These are phyloP conservation scores for Cryptococcus hybrid DNA, from an alignment of 1,284 basidiomycete species.

Conservation along the genomic window DNA sequence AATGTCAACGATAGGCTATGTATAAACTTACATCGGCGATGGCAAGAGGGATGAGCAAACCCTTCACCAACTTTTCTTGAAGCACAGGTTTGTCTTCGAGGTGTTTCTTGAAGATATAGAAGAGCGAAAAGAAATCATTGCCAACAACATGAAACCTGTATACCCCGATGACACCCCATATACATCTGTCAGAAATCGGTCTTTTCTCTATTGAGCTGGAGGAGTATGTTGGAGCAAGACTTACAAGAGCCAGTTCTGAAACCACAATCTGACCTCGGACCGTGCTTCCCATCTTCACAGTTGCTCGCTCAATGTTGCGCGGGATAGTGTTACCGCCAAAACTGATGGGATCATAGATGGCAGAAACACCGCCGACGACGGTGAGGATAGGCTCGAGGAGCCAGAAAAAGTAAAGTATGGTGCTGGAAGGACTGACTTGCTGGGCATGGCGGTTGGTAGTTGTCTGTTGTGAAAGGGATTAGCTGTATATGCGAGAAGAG, in stretches of 20 bases:
- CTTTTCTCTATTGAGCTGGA: neutral
- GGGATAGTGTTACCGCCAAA: constrained; percentile 46
- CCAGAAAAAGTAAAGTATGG: constrained; percentile 41
- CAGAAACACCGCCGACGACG: constrained; percentile 43
- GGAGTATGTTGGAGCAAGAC: constrained; percentile 8
- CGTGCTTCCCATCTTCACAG: constrained; percentile 21
- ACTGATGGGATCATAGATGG: constrained; percentile 35
- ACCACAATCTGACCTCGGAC: constrained; percentile 42
- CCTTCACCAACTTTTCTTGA: constrained; percentile 39
- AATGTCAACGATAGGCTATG: constrained; percentile 2
- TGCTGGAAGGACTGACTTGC: constrained; percentile 17
- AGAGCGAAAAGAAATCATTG: constrained; percentile 44
- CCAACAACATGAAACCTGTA: constrained; percentile 49
- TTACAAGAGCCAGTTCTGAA: constrained; percentile 47
- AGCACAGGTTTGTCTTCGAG: constrained; percentile 18
- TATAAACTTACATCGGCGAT: constrained; percentile 44
- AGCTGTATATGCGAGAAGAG: no score
- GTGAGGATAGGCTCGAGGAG: constrained; percentile 43
- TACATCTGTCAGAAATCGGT: neutral
- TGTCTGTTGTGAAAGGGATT: no score
- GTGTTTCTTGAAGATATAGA: constrained; percentile 35
- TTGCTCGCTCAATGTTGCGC: constrained; percentile 19
- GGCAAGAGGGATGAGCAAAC: constrained; percentile 43
- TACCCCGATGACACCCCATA: no score
- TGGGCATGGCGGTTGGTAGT: no score